These are phyloP conservation scores for Thermoascus crustaceus DNA, from an alignment of 2,329 filamentous ascomycete genomes.

Conservation along the genomic window DNA sequence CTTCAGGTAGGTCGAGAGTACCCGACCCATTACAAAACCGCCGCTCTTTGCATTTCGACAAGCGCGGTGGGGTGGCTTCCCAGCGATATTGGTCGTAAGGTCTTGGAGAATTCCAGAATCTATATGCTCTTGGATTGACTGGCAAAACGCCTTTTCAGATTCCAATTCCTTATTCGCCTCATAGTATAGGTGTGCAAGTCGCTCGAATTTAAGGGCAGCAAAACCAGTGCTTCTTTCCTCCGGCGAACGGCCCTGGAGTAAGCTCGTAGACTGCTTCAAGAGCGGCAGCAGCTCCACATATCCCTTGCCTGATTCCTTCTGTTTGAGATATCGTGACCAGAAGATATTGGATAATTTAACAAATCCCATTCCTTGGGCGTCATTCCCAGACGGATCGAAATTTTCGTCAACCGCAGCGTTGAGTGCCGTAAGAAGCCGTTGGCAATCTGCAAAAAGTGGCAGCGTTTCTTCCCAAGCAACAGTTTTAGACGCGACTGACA, in stretches of 20 bases:
- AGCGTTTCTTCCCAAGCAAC: constrained; percentile 32
- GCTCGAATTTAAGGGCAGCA: constrained; percentile 37
- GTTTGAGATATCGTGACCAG: constrained; percentile 40
- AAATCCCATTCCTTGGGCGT: constrained; percentile 20
- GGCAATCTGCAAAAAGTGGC: constrained; percentile 28
- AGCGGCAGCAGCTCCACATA: constrained; percentile 28
- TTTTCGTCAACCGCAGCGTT: constrained; percentile 10
- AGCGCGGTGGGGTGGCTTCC: constrained; percentile 18
- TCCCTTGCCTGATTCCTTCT: constrained; percentile 28
- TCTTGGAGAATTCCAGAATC: constrained; percentile 27
- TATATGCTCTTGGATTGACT: constrained; percentile 35
- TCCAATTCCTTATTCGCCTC: constrained; percentile 28
- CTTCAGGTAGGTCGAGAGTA: constrained; percentile 29
- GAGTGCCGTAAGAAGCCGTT: constrained; percentile 27
- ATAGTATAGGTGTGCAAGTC: constrained; percentile 34
- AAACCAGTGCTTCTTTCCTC: constrained; percentile 31
- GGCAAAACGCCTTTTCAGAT: constrained; percentile 29
- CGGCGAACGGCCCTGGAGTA: constrained; percentile 26
- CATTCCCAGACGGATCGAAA: constrained; percentile 10
- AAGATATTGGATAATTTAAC: constrained; percentile 39
- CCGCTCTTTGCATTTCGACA: constrained; percentile 28
- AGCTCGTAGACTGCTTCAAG: constrained; percentile 33
- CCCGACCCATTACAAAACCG: constrained; percentile 30
- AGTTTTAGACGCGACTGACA: constrained; percentile 28
- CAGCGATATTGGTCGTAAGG: constrained; percentile 18